Evolutionary conservation across 495 filamentous ascomycete species (phyloP), one percentile per base, ranked within the genome.

Genomic region (Platismatia glauca): DNA sequence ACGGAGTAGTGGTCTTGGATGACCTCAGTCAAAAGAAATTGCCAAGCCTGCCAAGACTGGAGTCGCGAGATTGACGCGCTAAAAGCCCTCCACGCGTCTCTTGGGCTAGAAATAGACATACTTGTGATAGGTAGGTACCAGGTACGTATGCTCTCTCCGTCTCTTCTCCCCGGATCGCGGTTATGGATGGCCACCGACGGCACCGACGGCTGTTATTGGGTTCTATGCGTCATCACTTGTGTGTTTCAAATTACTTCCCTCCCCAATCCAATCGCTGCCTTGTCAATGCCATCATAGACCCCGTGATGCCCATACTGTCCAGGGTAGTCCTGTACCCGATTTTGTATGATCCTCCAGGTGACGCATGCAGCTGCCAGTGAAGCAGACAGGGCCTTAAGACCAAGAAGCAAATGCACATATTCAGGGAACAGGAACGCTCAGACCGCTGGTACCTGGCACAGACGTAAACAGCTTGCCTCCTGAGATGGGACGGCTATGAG

Each of bases 171-270:
- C 27, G 37, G 60, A 62, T 62, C 53, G 39, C 16, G 55, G 38
- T 63, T 4, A 52, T 52, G 61, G 33, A 52, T 31, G 55, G 53
- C 13, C 60, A 62, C 57, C 53, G 39, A 39, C 60, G 60, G 37
- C 60, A 62, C 57, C 53, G 39, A 39, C 60, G 60, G 37, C 56
- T 29, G 34, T 18, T 33, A 18, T 4, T 1, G 11, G 38, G 18
- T 20, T 11, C 15, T 46, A 41, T 33, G 27, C 57, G 39, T 24
- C 52, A 50, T 50, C 4, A 29, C 24, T 35, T 41, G 4, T 37
- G 2, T 27, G 22, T 4, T 20, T n/a, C 29, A 46, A 46, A 24
- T 12, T 46, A 1, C 7, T 33, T 11, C 37, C 20, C 29, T 37
- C 31, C 55, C 16, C 18, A 52, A 53, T 24, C 6, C 2, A 1